Evolutionary conservation across 805 yeast genomes (phyloP).

Genomic region (Cephaloascus albidus): DNA sequence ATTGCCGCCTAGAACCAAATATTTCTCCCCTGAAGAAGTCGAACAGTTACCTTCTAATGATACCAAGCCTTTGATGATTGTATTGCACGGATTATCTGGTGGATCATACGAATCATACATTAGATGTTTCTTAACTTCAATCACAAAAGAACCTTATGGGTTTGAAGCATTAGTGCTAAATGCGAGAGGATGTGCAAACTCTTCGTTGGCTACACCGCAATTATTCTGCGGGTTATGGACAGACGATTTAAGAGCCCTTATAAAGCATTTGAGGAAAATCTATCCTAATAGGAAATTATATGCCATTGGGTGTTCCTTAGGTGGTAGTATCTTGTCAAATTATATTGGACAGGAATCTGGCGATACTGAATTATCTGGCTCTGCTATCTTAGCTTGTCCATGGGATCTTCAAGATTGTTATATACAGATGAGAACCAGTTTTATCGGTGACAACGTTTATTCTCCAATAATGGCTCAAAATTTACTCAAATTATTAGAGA

Average conservation of each 20-base stretch:
- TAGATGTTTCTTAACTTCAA: conserved; percentile 38
- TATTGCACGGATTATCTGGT: conserved; percentile 69
- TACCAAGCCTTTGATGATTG: conserved; percentile 48
- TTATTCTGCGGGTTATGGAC: conserved; percentile 63
- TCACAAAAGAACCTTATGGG: conserved; percentile 27
- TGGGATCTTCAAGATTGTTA: conserved; percentile 61
- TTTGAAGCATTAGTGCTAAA: conserved; percentile 55
- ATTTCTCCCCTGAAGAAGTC: conserved; percentile 37
- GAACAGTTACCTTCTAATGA: conserved; percentile 18
- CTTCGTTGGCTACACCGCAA: conserved; percentile 60
- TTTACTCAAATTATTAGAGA: conserved; percentile 19
- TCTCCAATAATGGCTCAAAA: conserved; percentile 34
- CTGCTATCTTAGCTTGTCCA: conserved; percentile 55
- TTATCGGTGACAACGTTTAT: conserved; percentile 26
- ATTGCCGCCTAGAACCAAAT: conserved; percentile 63
- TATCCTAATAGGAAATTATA: conserved; percentile 60
- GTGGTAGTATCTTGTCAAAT: conserved; percentile 58
- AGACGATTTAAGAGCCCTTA: conserved; percentile 53
- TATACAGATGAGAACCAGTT: conserved; percentile 28
- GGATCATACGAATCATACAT: conserved; percentile 74
- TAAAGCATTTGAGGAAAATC: conserved; percentile 35
- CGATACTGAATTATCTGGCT: conserved; percentile 42
- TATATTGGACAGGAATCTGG: conserved; percentile 62
- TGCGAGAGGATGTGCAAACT: conserved; percentile 71
- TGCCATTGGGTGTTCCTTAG: conserved; percentile 63